Conservation (phyloP, 805 yeast genomes). For the Cephaloascus albidus region DNA sequence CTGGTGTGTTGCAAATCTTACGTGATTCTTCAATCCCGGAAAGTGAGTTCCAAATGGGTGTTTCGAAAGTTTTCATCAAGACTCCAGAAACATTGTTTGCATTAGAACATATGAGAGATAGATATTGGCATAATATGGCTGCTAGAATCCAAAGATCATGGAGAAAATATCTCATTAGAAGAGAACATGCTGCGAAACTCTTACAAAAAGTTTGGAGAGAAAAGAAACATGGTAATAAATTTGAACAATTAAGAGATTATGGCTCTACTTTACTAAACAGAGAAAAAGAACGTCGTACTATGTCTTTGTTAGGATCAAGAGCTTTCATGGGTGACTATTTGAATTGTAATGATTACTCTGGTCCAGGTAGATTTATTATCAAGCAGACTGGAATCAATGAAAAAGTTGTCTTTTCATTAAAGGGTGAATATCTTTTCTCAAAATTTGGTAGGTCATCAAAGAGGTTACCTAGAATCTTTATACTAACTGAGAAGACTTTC, state of each 20-base stretch:
- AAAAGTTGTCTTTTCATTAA: constrained; percentile 62
- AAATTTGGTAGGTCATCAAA: constrained; percentile 91
- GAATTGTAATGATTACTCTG: constrained; percentile 64
- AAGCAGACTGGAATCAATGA: constrained; percentile 64
- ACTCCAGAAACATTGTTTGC: constrained; percentile 96
- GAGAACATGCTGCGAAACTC: constrained; percentile 77
- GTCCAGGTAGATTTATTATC: constrained; percentile 67
- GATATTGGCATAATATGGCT: constrained; percentile 98
- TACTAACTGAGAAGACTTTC: constrained; percentile 54
- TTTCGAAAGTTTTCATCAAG: constrained; percentile 85
- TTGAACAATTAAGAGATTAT: constrained; percentile 74
- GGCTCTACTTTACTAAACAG: constrained; percentile 66
- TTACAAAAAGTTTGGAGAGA: constrained; percentile 81
- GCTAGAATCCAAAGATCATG: constrained; percentile 96
- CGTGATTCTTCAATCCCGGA: constrained; percentile 57
- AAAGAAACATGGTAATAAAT: constrained; percentile 71
- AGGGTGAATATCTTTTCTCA: constrained; percentile 73
- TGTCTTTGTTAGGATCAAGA: constrained; percentile 81
- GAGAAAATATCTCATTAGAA: constrained; percentile 72
- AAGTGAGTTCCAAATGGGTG: constrained; percentile 85
- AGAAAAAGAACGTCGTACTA: constrained; percentile 81
- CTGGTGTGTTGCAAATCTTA: constrained; percentile 43
- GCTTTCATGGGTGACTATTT: constrained; percentile 93
- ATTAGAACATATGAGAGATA: constrained; percentile 90
- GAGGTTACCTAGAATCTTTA: constrained; percentile 61